Conservation (phyloP, 2,329 filamentous ascomycete genomes). For the Nigrospora sphaerica region DNA sequence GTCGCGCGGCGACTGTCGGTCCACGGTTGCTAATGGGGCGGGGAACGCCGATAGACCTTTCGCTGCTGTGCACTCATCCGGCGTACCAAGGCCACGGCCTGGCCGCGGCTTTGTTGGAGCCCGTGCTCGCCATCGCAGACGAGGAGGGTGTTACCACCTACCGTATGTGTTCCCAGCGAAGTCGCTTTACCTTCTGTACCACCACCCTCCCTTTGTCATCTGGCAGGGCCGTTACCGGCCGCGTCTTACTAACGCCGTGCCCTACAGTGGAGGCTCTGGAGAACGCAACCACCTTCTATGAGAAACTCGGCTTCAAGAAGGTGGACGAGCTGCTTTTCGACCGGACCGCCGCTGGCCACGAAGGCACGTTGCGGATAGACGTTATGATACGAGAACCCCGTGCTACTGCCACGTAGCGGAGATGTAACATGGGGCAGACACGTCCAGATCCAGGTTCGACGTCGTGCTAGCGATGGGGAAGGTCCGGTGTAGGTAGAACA, state of each 20-base stretch:
- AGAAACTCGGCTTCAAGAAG: constrained; percentile 5
- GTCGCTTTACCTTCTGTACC: no score
- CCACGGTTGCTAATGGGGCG: neutral
- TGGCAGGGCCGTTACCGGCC: no score
- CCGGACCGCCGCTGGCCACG: constrained; percentile 3
- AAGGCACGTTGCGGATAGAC: constrained; percentile 1
- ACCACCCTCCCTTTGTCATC: no score
- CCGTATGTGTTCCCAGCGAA: neutral
- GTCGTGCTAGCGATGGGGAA: no score
- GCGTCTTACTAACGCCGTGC: no score
- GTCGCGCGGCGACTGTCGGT: no score
- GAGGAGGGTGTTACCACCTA: constrained; percentile 4
- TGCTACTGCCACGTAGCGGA: neutral
- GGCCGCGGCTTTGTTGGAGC: constrained; percentile 1
- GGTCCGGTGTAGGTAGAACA: no score
- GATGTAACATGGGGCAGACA: no score
- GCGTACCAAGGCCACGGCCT: constrained; percentile 4
- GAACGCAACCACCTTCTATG: constrained; percentile 3
- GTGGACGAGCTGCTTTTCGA: constrained; percentile 5
- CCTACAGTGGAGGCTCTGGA: constrained; percentile 3
- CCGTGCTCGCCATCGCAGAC: constrained; percentile 3
- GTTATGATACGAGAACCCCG: constrained; percentile 4
- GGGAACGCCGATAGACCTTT: neutral
- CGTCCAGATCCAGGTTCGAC: no score
- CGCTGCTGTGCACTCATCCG: constrained; percentile 3